A percentile compares a stretch with the other conserved stretches of the same genome.
Evolutionary conservation across 208 protist species (phyloP).

Genomic region (Porcisia deanei): DNA sequence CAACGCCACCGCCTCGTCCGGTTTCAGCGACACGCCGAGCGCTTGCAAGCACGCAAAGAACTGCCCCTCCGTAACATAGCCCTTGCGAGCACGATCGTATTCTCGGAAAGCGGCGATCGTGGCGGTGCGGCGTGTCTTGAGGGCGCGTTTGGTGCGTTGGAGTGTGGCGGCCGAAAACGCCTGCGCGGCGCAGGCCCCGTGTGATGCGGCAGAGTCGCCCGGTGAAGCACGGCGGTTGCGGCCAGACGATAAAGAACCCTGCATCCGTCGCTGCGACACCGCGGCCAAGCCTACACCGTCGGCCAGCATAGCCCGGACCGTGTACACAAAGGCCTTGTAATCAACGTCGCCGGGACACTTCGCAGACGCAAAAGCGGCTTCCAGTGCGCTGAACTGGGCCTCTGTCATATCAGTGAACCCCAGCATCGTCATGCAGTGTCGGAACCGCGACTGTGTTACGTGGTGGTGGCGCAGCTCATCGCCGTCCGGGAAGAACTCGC

Average conservation of each 20-base stretch:
- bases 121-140: conserved; percentile 51
- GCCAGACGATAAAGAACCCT: background rate
- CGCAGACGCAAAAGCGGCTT: conserved; percentile 51
- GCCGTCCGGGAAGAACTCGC: conserved; percentile 85
- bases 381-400: conserved; percentile 52
- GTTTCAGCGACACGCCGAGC: conserved; percentile 71
- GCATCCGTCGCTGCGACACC: conserved; percentile 44
- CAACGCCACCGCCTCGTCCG: conserved; percentile 58
- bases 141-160: conserved; percentile 45
- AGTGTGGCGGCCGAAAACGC: conserved; percentile 39
- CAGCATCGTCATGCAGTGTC: conserved; percentile 75
- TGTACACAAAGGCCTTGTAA: conserved; percentile 71
- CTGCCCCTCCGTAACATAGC: conserved; percentile 80
- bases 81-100: conserved; percentile 78
- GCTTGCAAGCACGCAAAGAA: conserved; percentile 83
- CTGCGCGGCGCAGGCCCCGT: conserved; percentile 1
- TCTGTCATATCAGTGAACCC: conserved; percentile 56
- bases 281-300: conserved; percentile 50
- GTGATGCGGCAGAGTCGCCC: background rate
- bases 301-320: conserved; percentile 51
- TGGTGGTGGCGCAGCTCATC: conserved; percentile 85
- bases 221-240: background rate
- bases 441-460: conserved; percentile 77
- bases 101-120: conserved; percentile 74
- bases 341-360: conserved; percentile 42